Evolutionary conservation across 805 yeast genomes (phyloP).

Genomic region (Scheffersomyces coipomensis): DNA sequence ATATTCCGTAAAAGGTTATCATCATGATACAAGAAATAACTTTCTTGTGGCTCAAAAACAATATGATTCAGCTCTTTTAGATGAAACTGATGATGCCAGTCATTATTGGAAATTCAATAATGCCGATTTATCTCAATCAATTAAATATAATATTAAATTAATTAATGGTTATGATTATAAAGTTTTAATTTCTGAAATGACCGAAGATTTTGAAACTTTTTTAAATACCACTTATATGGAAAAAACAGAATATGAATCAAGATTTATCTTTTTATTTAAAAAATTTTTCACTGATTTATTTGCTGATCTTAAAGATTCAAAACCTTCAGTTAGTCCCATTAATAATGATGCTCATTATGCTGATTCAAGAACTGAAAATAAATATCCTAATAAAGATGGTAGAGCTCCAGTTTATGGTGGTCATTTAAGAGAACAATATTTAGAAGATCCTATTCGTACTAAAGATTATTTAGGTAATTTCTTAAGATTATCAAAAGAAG

Average conservation of each 20-base stretch:
- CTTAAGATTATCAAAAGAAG: constrained; percentile 17
- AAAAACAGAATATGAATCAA: constrained; percentile 8
- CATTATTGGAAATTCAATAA: constrained; percentile 12
- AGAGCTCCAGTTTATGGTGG: constrained; percentile 31
- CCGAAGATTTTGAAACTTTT: constrained; percentile 3
- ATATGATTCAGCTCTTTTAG: constrained; percentile 2
- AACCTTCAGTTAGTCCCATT: constrained; percentile 19
- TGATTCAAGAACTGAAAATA: constrained; percentile 13
- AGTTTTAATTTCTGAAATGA: constrained; percentile 3
- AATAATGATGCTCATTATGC: constrained; percentile 28
- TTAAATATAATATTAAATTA: constrained; percentile 10
- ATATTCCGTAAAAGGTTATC: constrained; percentile 11
- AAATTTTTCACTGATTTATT: constrained; percentile 20
- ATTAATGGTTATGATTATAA: constrained; percentile 18
- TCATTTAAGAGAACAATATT: constrained; percentile 29
- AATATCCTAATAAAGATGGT: constrained; percentile 20
- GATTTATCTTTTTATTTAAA: constrained; percentile 14
- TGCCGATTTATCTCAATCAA: constrained; percentile 5
- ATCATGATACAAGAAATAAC: constrained; percentile 10
- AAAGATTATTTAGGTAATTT: constrained; percentile 21
- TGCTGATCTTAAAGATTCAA: constrained; percentile 13
- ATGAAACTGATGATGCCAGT: constrained; percentile 7
- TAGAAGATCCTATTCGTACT: constrained; percentile 26
- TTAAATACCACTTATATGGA: constrained; percentile 8
- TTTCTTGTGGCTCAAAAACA: constrained; percentile 14